These are phyloP conservation scores for Fusarium veterinarium DNA, from an alignment of 2,329 filamentous ascomycete genomes.

Conservation along the genomic window DNA sequence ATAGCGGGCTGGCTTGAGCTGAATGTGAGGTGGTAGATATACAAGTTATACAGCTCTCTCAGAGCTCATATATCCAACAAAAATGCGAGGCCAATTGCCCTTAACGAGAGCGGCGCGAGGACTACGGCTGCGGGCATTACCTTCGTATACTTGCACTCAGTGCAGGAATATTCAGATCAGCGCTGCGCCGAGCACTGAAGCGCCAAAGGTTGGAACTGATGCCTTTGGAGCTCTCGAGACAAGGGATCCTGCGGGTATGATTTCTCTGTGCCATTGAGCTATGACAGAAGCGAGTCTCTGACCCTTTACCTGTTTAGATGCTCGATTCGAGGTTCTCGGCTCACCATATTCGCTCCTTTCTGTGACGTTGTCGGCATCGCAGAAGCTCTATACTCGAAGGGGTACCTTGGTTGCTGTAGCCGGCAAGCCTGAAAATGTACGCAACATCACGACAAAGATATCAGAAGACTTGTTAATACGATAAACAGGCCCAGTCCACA, in stretches of 20 bases:
- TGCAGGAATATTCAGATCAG: conserved; percentile 73
- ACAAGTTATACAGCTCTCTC: conserved; percentile 32
- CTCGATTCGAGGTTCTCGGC: conserved; percentile 92
- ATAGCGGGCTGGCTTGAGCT: conserved; percentile 6
- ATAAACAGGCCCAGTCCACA: conserved; percentile 81
- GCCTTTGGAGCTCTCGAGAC: conserved; percentile 64
- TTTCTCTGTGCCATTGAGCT: conserved; percentile 3
- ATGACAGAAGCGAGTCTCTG: conserved; percentile 10
- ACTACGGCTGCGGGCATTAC: conserved; percentile 44
- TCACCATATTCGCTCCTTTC: conserved; percentile 93
- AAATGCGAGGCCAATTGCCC: conserved; percentile 59
- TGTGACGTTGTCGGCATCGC: conserved; percentile 90
- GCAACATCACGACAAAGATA: neutral
- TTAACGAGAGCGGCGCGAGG: conserved; percentile 52
- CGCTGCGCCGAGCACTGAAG: conserved; percentile 68
- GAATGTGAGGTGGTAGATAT: conserved; percentile 27
- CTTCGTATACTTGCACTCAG: conserved; percentile 62
- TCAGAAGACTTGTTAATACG: conserved; percentile 1
- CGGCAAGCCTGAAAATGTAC: conserved; percentile 90
- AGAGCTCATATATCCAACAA: conserved; percentile 41
- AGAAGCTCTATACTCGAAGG: conserved; percentile 90
- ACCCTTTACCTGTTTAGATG: conserved; percentile 71
- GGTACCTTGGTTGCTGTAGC: conserved; percentile 91
- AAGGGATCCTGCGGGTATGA: conserved; percentile 64
- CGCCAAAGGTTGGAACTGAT: conserved; percentile 62